Percentiles rank a stretch among this genome's conserved stretches.
Conservation (phyloP, 257 asterid genomes). For the Ophiorrhiza pumila region DNA sequence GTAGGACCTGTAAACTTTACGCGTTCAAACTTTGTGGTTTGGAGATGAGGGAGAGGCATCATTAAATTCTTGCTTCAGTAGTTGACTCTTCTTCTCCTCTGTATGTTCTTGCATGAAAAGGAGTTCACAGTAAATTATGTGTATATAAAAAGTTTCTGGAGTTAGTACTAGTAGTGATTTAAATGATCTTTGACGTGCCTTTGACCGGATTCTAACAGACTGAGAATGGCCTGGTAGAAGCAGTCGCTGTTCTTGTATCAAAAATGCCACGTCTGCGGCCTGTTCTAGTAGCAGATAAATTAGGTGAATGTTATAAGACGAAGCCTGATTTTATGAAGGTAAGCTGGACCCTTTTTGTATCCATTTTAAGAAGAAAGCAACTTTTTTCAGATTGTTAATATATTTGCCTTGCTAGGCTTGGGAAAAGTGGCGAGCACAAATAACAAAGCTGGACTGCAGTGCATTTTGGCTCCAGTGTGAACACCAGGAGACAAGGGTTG, state of each 20-base stretch:
- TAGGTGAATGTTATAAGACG: constrained; percentile 69
- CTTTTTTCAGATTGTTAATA: constrained; percentile 11
- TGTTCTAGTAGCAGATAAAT: constrained; percentile 44
- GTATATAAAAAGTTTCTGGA: background rate
- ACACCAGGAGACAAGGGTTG: constrained; percentile 69
- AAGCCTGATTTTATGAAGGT: constrained; percentile 96
- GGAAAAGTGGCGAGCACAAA: constrained; percentile 93
- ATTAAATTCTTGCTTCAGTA: background rate
- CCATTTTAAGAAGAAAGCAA: constrained; percentile 5
- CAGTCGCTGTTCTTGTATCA: constrained; percentile 80
- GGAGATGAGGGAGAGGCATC: background rate
- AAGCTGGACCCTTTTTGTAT: constrained; percentile 16
- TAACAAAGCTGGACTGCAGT: constrained; percentile 86
- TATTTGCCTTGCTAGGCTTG: constrained; percentile 61
- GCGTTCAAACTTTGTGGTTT: background rate
- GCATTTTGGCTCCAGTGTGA: constrained; percentile 90
- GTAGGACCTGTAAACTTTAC: background rate
- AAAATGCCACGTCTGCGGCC: constrained; percentile 87
- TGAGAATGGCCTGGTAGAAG: constrained; percentile 94
- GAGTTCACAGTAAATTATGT: background rate
- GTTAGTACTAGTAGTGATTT: background rate
- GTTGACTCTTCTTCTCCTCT: background rate
- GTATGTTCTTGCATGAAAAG: background rate
- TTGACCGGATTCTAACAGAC: constrained; percentile 47
- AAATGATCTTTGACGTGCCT: constrained; percentile 9